phyloP scores from a whole-genome alignment of 176 grass and related monocot species.

The Tillandsia fasciculata region DNA sequence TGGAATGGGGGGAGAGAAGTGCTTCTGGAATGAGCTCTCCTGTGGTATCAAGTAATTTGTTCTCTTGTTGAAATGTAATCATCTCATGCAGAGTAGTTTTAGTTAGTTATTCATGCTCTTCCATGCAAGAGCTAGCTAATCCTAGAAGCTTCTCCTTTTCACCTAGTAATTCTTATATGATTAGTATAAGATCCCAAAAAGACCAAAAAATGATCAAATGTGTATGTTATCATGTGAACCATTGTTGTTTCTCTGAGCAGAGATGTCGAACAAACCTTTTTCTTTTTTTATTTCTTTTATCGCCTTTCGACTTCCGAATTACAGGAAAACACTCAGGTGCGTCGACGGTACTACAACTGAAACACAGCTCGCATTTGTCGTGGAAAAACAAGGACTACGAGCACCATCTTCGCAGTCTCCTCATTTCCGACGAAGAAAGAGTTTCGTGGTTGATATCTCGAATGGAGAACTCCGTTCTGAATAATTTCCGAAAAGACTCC shows the following conservation, averaged over 20 bases:
- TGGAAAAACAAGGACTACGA: neutral
- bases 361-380: slow-evolving; percentile 23
- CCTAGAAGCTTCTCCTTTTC: too few species aligned
- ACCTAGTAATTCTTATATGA: too few species aligned
- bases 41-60: slow-evolving; percentile 30
- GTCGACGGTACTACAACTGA: slow-evolving; percentile 53
- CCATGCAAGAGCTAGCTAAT: neutral
- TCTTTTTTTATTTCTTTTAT: neutral
- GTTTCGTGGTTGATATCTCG: slow-evolving; percentile 36
- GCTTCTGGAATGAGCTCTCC: slow-evolving; percentile 5
- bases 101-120: neutral
- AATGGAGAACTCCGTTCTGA: slow-evolving; percentile 8
- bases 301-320: slow-evolving; percentile 2
- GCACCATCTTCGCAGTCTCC: slow-evolving; percentile 30
- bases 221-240: too few species aligned
- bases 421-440: slow-evolving; percentile 51
- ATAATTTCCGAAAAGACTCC: neutral
- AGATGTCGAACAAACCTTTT: neutral
- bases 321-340: slow-evolving; percentile 10
- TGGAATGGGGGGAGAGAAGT: slow-evolving; percentile 20
- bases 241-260: too few species aligned
- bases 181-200: too few species aligned
- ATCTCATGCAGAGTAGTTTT: too few species aligned
- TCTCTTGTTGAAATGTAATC: neutral
- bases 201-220: too few species aligned